Percentiles rank a stretch among this genome's conserved stretches.
phyloP scores from a whole-genome alignment of 2,329 filamentous ascomycete genomes.

The Talaromyces amestolkiae region DNA sequence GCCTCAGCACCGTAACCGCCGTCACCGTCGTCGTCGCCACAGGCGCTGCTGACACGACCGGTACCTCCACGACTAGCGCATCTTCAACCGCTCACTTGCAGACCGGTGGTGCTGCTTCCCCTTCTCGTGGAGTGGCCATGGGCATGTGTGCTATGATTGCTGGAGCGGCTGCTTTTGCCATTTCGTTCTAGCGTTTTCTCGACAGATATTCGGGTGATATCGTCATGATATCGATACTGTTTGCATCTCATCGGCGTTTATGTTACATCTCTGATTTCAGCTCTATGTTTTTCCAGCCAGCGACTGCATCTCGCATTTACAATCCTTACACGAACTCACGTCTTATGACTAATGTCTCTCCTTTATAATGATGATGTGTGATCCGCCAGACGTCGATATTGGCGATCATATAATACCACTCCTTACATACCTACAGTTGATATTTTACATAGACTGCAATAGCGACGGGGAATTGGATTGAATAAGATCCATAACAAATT shows the following conservation, averaged over 20 bases:
- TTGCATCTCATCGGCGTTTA: conserved; percentile 13
- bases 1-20: conserved; percentile 43
- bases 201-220: not conserved
- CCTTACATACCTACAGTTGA: not conserved
- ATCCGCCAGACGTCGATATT: not conserved
- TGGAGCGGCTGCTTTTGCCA: conserved; percentile 41
- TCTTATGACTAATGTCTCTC: conserved; percentile 15
- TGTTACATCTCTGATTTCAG: not conserved
- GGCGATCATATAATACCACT: not conserved
- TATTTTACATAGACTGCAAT: not conserved
- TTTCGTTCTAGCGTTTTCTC: conserved; percentile 32
- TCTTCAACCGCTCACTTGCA: conserved; percentile 39
- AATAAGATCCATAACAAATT: not conserved
- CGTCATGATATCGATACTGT: not conserved
- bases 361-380: conserved; percentile 1
- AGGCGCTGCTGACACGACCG: conserved; percentile 18
- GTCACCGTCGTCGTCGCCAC: conserved; percentile 46
- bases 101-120: conserved; percentile 35
- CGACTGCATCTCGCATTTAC: conserved; percentile 18
- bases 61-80: not conserved
- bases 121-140: conserved; percentile 30
- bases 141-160: conserved; percentile 42
- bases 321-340: conserved; percentile 18
- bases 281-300: conserved; percentile 12
- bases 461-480: not conserved